Evolutionary conservation across 345 rosid species (phyloP), one percentile per base, ranked within the genome.

Genomic region (Camelina laxa): DNA sequence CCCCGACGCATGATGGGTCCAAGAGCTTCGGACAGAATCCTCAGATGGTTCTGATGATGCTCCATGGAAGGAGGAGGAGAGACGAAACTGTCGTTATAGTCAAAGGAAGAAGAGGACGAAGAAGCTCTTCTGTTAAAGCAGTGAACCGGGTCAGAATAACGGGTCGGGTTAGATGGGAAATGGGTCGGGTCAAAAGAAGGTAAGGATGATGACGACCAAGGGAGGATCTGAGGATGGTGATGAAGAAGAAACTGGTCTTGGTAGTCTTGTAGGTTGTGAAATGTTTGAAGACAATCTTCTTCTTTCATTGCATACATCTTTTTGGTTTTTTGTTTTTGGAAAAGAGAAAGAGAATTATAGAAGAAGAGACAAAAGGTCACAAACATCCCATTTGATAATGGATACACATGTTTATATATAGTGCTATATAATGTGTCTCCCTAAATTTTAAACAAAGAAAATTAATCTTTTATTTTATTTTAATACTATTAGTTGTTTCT

Each of bases 11-110:
- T 87, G 80, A 83, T 78, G 31, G 87, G 87, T 16, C 97, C 97
- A 19, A 93, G 85, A 48, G 94, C 80, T 15, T 94, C 98, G 15
- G 98, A 86, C 39, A 94, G 71, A 56, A 94, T 83, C 82, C 91
- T 75, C 20, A 91, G 83, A 76, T 90, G 93, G 73, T 94, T 84
- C 31, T 20, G 92, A 64, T 50, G 86, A 68, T 61, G 53, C 44
- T 70, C 93, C 93, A 54, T 63, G 27, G 78, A 88, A 10, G 77
- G 59, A 67, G 74, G 65, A 42, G 79, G 63, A 73, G 81, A 72
- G 42, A 65, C 60, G 7, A 78, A 73, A 53, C 70, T 21, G 0
- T 78, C 81, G 24, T 64, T 47, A 27, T 77, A 71, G 72, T 77
- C 61, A 55, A 44, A 60, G 9, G 75, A 62, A 24, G 75, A 56